A percentile compares a stretch with the other conserved stretches of the same genome.
These are phyloP conservation scores for Linaria vulgaris DNA, from an alignment of 257 asterid genomes.

Conservation along the genomic window DNA sequence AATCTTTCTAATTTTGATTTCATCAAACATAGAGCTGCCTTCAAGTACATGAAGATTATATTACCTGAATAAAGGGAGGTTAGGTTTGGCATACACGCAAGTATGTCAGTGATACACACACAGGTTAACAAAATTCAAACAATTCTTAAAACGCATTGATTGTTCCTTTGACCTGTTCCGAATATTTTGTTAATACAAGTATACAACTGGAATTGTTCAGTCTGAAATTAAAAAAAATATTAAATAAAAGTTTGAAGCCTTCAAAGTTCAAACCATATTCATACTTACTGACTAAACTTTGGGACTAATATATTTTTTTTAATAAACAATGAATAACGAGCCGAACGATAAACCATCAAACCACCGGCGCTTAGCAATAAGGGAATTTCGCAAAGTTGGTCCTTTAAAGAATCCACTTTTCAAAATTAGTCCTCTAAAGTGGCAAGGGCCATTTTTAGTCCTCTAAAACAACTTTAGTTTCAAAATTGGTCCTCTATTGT, in stretches of 20 bases:
- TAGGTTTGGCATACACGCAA: not conserved
- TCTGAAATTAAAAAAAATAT: slow-evolving; percentile 23
- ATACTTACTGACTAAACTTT: not conserved
- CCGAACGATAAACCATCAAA: not conserved
- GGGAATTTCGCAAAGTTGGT: no score
- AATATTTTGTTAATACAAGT: slow-evolving; percentile 6
- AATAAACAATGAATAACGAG: not conserved
- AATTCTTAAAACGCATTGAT: slow-evolving; percentile 22
- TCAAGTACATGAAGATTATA: slow-evolving; percentile 8
- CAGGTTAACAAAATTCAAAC: slow-evolving; percentile 11
- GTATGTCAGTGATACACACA: not conserved
- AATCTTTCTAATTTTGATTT: slow-evolving; percentile 8
- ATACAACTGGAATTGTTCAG: slow-evolving; percentile 18
- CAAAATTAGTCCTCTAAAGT: no score
- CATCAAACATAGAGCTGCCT: slow-evolving; percentile 37
- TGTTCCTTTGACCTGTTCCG: slow-evolving; percentile 5
- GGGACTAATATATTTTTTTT: not conserved
- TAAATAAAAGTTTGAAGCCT: slow-evolving; percentile 2
- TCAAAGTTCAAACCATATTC: not conserved
- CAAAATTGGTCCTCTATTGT: no score
- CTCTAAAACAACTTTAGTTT: no score
- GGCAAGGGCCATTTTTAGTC: no score
- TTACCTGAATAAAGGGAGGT: not conserved
- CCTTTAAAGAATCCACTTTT: no score
- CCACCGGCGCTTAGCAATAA: no score